A percentile compares a stretch with the other conserved stretches of the same genome.
phyloP scores from a whole-genome alignment of 2,329 filamentous ascomycete genomes.

The Lachnellula occidentalis region DNA sequence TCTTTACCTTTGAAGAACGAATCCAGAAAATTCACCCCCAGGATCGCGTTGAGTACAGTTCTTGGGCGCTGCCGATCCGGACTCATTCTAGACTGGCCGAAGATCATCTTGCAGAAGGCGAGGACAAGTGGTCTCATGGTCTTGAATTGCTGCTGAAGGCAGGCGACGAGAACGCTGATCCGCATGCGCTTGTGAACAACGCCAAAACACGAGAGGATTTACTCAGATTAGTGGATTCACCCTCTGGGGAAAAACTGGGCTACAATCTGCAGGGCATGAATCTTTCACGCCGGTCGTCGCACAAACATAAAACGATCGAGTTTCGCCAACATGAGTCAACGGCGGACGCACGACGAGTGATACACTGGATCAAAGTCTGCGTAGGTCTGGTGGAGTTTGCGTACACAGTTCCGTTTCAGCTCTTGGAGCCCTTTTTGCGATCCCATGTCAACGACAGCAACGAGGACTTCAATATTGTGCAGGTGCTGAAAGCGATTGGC shows the following conservation, averaged over 20 bases:
- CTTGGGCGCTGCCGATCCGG: background rate
- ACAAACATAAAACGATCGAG: background rate
- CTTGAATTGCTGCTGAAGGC: background rate
- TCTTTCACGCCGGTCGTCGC: background rate
- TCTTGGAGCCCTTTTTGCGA: background rate
- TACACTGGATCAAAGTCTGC: slow-evolving; percentile 1
- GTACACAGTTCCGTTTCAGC: no score
- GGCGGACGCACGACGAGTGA: background rate
- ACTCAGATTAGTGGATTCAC: background rate
- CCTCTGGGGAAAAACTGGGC: background rate
- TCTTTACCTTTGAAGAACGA: background rate
- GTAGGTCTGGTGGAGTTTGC: background rate
- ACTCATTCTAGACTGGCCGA: background rate
- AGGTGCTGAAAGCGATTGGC: background rate
- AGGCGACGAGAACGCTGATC: background rate
- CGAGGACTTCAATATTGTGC: background rate
- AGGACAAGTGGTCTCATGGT: background rate
- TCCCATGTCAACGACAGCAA: background rate
- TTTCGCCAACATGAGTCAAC: background rate
- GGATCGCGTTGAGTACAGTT: background rate
- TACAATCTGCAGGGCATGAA: background rate
- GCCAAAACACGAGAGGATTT: background rate
- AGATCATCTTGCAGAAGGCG: background rate
- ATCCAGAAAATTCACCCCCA: background rate
- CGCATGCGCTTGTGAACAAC: background rate